Conservation (phyloP, 768 basidiomycete species). For the Russula olivacea region DNA sequence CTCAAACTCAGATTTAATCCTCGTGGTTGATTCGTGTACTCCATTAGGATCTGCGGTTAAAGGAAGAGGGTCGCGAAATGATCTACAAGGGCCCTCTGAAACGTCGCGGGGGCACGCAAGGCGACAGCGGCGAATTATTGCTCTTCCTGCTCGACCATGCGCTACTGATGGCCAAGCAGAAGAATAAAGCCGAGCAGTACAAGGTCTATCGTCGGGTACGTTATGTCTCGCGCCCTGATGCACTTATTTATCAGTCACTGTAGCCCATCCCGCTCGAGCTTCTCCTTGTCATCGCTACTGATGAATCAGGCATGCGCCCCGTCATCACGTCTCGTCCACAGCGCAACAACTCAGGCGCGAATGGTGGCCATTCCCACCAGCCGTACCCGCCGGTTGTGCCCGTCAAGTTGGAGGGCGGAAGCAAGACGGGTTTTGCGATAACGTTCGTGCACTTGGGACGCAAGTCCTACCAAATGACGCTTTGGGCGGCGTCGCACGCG, state of each 20-base stretch:
- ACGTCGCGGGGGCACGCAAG: slow-evolving; percentile 65
- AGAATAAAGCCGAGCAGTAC: slow-evolving; percentile 86
- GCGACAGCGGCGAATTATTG: slow-evolving; percentile 82
- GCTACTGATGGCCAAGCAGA: slow-evolving; percentile 88
- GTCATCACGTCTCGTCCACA: slow-evolving; percentile 36
- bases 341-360: slow-evolving; percentile 32
- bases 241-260: slow-evolving; percentile 6
- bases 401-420: slow-evolving; percentile 43
- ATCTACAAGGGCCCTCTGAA: slow-evolving; percentile 87
- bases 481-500: slow-evolving; percentile 84
- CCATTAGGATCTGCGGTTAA: slow-evolving; percentile 71
- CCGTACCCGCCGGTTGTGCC: slow-evolving; percentile 45
- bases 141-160: slow-evolving; percentile 98
- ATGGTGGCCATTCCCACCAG: slow-evolving; percentile 34
- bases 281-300: slow-evolving; percentile 71
- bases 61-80: slow-evolving; percentile 85
- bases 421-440: slow-evolving; percentile 84
- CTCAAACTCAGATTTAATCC: not conserved
- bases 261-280: slow-evolving; percentile 97
- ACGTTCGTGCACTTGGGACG: slow-evolving; percentile 92
- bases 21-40: not conserved
- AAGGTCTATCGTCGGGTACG: slow-evolving; percentile 90
- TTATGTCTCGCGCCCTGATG: slow-evolving; percentile 9
- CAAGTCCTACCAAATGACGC: slow-evolving; percentile 83
- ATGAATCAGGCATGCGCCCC: slow-evolving; percentile 44